Conservation (phyloP, 2,329 filamentous ascomycete genomes). For the Didymella pinodella region DNA sequence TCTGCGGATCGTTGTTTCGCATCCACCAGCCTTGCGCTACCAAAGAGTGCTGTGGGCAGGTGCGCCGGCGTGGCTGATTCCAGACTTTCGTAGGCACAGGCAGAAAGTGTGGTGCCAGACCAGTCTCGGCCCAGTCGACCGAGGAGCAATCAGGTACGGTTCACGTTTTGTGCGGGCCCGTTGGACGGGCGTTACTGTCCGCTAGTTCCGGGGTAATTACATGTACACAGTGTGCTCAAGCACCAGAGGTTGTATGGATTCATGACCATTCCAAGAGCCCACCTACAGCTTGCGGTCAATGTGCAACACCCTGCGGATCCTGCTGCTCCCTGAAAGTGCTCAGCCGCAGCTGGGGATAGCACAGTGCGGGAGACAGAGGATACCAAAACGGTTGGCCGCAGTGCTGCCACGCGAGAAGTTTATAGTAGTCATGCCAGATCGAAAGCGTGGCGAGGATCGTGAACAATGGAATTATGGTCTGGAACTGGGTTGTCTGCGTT, state of each 20-base stretch:
- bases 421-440: constrained; percentile 8
- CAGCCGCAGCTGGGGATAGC: constrained; percentile 4
- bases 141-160: neutral
- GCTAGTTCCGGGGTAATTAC: neutral
- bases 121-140: constrained; percentile 14
- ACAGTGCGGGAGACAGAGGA: neutral
- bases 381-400: constrained; percentile 2
- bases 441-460: constrained; percentile 18
- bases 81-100: constrained; percentile 9
- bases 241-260: neutral
- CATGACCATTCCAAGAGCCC: neutral
- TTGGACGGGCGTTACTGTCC: neutral
- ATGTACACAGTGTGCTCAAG: neutral
- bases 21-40: constrained; percentile 6
- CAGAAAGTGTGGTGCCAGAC: constrained; percentile 4
- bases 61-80: constrained; percentile 12
- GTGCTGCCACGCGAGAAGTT: neutral
- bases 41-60: neutral
- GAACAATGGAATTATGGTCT: constrained; percentile 4
- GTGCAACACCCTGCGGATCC: neutral
- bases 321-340: neutral
- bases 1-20: constrained; percentile 6
- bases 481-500: constrained; percentile 4
- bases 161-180: neutral
- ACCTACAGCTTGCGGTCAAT: neutral